phyloP scores from a whole-genome alignment of 2,329 filamentous ascomycete genomes.

The Hypoxylon sp. region DNA sequence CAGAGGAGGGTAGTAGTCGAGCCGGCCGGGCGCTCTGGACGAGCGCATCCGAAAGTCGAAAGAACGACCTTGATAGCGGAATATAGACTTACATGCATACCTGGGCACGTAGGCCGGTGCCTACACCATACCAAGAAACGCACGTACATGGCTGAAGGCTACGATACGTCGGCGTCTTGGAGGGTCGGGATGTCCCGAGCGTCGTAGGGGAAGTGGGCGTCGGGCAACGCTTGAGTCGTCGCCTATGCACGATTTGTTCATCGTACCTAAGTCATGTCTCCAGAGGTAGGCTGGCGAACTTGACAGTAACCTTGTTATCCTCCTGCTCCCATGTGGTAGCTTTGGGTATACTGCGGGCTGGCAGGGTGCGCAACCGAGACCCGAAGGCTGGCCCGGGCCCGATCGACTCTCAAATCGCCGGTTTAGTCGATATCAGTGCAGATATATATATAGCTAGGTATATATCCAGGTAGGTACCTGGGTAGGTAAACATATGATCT shows the following conservation, averaged over 20 bases:
- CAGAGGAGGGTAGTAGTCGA: constrained; percentile 12
- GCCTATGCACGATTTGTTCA: constrained; percentile 27
- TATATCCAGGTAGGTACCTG: too few species aligned
- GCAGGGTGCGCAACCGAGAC: constrained; percentile 16
- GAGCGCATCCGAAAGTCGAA: neutral
- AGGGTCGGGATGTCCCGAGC: constrained; percentile 16
- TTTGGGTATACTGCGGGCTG: constrained; percentile 3
- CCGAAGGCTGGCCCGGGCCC: constrained; percentile 18
- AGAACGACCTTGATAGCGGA: neutral
- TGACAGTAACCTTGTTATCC: constrained; percentile 10
- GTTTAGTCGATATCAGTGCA: too few species aligned
- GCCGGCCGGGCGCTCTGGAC: constrained; percentile 7
- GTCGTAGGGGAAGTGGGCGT: neutral
- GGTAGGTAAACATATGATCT: too few species aligned
- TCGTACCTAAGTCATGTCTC: constrained; percentile 8
- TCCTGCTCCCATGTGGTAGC: constrained; percentile 9
- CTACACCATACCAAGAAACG: neutral
- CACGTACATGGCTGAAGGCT: neutral
- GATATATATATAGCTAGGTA: too few species aligned
- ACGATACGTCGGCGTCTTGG: constrained; percentile 1
- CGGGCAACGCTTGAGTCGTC: constrained; percentile 2
- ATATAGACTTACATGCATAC: neutral
- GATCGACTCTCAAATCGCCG: constrained; percentile 29
- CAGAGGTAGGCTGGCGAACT: constrained; percentile 10
- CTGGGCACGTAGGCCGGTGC: too few species aligned